Evolutionary conservation across 176 grass and related monocot species (phyloP), one percentile per base, ranked within the genome.

Genomic region (Eleusine coracana): DNA sequence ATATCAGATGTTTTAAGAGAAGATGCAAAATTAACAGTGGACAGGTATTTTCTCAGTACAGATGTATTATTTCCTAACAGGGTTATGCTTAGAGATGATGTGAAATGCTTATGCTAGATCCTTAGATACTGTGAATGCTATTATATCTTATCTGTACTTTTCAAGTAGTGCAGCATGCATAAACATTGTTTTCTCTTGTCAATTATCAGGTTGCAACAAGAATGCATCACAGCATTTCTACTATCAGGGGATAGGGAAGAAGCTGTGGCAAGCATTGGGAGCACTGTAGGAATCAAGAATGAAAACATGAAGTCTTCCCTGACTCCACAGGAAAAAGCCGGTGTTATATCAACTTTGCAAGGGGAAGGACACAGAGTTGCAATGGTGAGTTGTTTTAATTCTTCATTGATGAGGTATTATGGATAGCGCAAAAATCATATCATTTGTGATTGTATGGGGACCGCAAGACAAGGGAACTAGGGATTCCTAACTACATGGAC

Each of bases 231-330:
- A n/a, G 39, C 87, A 16, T 71, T 92, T 63, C 89, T 98, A 20
- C 73, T 95, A 56, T 95, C 96, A 80, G 92, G 96, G 44, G 96
- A 98, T 83, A 93, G 91, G 89, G 81, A 95, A 90, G 92, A 95
- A 74, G 87, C 93, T 78, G 96, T 92, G 44, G 77, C 84, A 83
- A 93, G 93, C 74, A 90, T 98, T 36, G 96, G 93, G 56, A 50
- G 81, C 71, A 81, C 90, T 84, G 83, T 98, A 45, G 93, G 96
- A 80, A 87, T 95, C 38, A 80, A 84, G 86, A 85, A 45, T 40
- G 82, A 90, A 80, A 86, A 91, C 70, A 80, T 86, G 68, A 90
- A 90, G 25, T 83, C 90, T 74, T 92, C 90, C 50, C 73, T 91
- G 69, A 88, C 87, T 87, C 96, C 92, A 21, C 87, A 98, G 69